Base-by-base conservation (phyloP, 306 rosid genomes). In the Vachellia collinsii region DNA sequence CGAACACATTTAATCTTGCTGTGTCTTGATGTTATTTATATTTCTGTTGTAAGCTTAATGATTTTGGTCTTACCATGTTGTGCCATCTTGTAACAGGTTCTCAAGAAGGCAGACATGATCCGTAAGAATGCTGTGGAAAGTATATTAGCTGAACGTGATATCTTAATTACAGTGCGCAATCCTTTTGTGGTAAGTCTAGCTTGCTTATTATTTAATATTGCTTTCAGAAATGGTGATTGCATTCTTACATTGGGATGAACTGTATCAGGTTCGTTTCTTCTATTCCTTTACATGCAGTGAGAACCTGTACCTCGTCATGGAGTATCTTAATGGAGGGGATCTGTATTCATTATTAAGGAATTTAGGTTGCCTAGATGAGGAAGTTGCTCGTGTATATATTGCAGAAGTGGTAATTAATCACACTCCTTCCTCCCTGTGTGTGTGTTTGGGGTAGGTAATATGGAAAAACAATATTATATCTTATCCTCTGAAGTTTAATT, bases 51-150 rank as follows among this genome's bases (percentile, higher is more conserved):
- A 71, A 59, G 68, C 66, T 72, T 61, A 68, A 54, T 43, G 44
- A 44, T 61, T 50, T 11, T 19, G 51, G 63, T 17, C 65, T 38
- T 74, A 78, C 74, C 74, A 62, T 64, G 74, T 54, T 70, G 74
- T 54, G 59, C 74, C 42, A 22, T 77, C 83, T 66, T 64, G 38
- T 75, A 38, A 86, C 91, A 96, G 99, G 98, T 96, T 86, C 94
- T 96, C 81, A 93, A 87, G 86, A 96, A 96, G 88, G 98, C 99
- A 47, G 99, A 96, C 77, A 96, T 96, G 99, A 93, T 96, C 70
- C 98, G 99, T 6, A 96, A 96, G 88, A 96, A 96, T 88, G 99
- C 99, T 56, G 99, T 93, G 80, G 99, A 96, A 87, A 96, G 99
- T 89, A 96, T 96, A 82, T 83, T 96, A 86, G 99, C 99, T 6